Evolutionary conservation across 192 early-diverging fungal genomes (phyloP).

Genomic region (Coemansia sp.): DNA sequence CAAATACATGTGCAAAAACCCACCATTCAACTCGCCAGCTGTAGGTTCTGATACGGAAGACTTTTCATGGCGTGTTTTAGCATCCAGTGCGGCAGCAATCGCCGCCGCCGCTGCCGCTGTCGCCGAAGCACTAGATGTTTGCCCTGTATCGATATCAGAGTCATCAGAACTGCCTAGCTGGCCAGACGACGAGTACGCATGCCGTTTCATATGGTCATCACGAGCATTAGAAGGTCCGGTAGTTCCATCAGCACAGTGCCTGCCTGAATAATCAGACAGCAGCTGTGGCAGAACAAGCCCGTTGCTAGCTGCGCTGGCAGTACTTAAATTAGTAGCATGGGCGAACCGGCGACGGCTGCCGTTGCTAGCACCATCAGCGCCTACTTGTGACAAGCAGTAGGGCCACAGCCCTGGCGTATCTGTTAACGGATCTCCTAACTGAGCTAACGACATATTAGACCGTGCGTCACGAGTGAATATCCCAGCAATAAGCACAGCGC

Average conservation of each 20-base stretch:
- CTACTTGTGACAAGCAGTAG: conserved; percentile 1
- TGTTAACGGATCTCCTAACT: conserved; percentile 37
- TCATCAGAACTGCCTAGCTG: conserved; percentile 10
- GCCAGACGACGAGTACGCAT: conserved; percentile 9
- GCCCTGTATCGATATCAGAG: conserved; percentile 21
- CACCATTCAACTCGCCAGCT: conserved; percentile 43
- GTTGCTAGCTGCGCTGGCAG: conserved; percentile 37
- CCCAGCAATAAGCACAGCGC: conserved; percentile 39
- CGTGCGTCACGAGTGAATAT: conserved; percentile 35
- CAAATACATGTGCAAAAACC: conserved; percentile 65
- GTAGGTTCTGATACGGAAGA: conserved; percentile 4
- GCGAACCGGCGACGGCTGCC: conserved; percentile 23
- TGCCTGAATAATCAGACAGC: neutral
- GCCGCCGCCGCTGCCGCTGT: conserved; percentile 18
- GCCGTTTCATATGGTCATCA: conserved; percentile 1
- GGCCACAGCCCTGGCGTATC: conserved; percentile 25
- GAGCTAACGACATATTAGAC: conserved; percentile 36
- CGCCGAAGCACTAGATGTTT: conserved; percentile 12
- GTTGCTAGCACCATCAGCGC: conserved; percentile 3
- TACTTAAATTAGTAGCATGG: conserved; percentile 34
- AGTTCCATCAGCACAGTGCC: neutral
- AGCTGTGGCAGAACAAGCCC: neutral
- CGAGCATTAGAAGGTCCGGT: neutral
- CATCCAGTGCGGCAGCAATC: conserved; percentile 26
- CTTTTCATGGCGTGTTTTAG: conserved; percentile 30